Conservation (phyloP, 2,329 filamentous ascomycete species). For the Colletotrichum brevisporum region DNA sequence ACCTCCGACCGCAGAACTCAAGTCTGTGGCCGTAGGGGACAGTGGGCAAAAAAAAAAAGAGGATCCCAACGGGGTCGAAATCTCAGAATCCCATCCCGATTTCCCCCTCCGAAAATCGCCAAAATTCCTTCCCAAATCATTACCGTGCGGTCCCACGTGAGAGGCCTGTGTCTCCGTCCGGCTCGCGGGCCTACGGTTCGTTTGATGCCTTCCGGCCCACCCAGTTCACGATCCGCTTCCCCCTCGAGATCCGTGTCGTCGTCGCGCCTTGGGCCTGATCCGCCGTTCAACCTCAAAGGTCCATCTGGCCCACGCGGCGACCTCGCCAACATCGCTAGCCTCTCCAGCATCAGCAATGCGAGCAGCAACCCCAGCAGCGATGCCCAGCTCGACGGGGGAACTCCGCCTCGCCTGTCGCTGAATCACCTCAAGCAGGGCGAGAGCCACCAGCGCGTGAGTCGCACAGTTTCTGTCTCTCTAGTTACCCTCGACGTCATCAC, state of each 20-base stretch:
- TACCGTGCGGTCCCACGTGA: conserved; percentile 24
- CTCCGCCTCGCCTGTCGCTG: conserved; percentile 22
- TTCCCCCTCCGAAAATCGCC: not conserved
- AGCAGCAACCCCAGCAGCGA: conserved; percentile 9
- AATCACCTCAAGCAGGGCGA: conserved; percentile 36
- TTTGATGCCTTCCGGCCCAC: conserved; percentile 39
- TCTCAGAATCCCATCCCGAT: conserved; percentile 4
- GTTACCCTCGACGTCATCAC: not conserved
- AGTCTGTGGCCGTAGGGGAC: no score
- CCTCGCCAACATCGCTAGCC: not conserved
- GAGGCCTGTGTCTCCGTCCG: conserved; percentile 11
- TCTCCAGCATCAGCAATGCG: not conserved
- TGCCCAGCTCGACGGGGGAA: conserved; percentile 8
- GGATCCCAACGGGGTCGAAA: not conserved
- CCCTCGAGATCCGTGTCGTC: conserved; percentile 23
- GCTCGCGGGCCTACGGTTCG: conserved; percentile 29
- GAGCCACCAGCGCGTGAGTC: conserved; percentile 34
- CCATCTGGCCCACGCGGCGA: not conserved
- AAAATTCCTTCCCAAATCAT: conserved; percentile 22
- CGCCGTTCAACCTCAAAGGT: not conserved
- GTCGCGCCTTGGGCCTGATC: conserved; percentile 3
- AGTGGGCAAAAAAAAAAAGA: no score
- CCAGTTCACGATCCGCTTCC: conserved; percentile 36
- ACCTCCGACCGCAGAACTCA: no score
- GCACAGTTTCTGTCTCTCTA: not conserved